These are phyloP conservation scores for Colletotrichum musicola DNA, from an alignment of 2,329 filamentous ascomycete genomes.

Conservation along the genomic window DNA sequence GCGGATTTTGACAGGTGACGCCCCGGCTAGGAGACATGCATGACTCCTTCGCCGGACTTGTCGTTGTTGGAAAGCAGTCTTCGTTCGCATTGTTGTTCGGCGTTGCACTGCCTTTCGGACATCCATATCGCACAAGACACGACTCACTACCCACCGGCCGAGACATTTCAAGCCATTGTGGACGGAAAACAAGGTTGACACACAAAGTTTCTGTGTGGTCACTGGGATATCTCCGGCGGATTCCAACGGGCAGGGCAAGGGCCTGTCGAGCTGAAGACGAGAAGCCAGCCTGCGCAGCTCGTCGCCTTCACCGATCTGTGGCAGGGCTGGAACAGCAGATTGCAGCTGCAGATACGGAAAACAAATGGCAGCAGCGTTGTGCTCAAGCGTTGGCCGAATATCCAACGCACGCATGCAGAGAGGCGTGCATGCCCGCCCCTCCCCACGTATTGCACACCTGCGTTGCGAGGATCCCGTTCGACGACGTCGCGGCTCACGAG, in stretches of 20 bases:
- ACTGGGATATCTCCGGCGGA: conserved; percentile 2
- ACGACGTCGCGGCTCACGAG: conserved; percentile 22
- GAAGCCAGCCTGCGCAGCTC: conserved; percentile 8
- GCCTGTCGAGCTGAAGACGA: conserved; percentile 29
- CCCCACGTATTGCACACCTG: neutral
- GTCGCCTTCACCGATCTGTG: neutral
- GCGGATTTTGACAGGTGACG: conserved; percentile 25
- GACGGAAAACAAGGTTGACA: conserved; percentile 15
- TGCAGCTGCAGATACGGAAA: conserved; percentile 20
- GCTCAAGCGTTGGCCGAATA: conserved; percentile 10
- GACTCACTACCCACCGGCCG: conserved; percentile 6
- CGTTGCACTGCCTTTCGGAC: conserved; percentile 15
- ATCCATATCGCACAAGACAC: conserved; percentile 18
- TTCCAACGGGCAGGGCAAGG: conserved; percentile 9
- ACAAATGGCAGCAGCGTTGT: neutral
- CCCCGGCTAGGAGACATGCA: neutral
- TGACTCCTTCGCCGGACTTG: neutral
- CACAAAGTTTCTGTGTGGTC: neutral
- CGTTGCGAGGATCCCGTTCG: neutral
- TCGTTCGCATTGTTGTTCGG: neutral
- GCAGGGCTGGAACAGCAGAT: conserved; percentile 2
- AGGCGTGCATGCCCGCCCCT: neutral
- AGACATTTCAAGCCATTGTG: conserved; percentile 17
- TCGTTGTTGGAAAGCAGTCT: neutral
- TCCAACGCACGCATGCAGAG: neutral